Evolutionary conservation across 306 rosid genomes (phyloP).

Genomic region (Trifolium subterraneum): DNA sequence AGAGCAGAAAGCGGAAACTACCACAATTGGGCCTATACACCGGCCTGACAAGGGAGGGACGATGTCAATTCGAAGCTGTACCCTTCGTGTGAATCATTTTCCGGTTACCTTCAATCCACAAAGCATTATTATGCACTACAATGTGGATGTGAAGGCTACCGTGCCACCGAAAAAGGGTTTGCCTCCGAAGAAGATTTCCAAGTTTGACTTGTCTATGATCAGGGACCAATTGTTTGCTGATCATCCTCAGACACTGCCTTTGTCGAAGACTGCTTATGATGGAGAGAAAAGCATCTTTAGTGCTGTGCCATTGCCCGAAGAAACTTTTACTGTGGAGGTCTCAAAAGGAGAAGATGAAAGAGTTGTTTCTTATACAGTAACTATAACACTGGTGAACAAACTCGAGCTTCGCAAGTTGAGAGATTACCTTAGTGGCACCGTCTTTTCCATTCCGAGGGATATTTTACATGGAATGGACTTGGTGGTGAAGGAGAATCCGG

Average conservation of each 20-base stretch:
- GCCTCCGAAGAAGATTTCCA: slow-evolving; percentile 47
- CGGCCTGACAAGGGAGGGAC: slow-evolving; percentile 73
- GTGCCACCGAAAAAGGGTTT: slow-evolving; percentile 41
- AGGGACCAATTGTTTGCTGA: slow-evolving; percentile 57
- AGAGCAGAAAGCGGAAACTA: slow-evolving; percentile 4
- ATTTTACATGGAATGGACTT: slow-evolving; percentile 67
- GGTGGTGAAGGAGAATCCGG: slow-evolving; percentile 73
- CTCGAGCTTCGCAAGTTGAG: slow-evolving; percentile 55
- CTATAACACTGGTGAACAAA: slow-evolving; percentile 50
- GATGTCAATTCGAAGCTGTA: background rate
- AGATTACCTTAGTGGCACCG: slow-evolving; percentile 52
- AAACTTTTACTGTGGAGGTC: slow-evolving; percentile 48
- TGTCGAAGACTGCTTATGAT: slow-evolving; percentile 60
- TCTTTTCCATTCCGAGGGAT: slow-evolving; percentile 57
- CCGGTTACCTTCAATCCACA: slow-evolving; percentile 43
- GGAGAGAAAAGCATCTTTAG: slow-evolving; percentile 67
- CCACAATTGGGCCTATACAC: slow-evolving; percentile 35
- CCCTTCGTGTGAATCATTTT: slow-evolving; percentile 57
- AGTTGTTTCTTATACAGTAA: slow-evolving; percentile 41
- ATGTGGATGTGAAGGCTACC: slow-evolving; percentile 52
- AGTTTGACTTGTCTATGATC: slow-evolving; percentile 52
- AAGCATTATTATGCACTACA: slow-evolving; percentile 55
- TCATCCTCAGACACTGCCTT: slow-evolving; percentile 32
- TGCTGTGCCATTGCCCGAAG: slow-evolving; percentile 55
- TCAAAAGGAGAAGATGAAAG: slow-evolving; percentile 52